Base-by-base conservation (phyloP, 495 filamentous ascomycete species). In the Talaromyces thailandensis region DNA sequence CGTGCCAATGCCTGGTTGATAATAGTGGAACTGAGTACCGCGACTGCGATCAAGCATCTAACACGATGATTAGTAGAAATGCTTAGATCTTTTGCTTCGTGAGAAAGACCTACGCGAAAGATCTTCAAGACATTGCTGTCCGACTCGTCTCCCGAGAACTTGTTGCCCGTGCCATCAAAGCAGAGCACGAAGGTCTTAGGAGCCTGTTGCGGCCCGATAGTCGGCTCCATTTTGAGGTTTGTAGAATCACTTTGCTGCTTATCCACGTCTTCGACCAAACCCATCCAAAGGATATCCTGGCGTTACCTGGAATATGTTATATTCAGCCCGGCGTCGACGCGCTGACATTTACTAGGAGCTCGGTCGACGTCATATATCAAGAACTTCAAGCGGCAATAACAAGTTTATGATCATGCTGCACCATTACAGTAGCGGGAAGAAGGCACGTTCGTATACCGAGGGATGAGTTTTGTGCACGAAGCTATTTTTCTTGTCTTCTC, bases 81-180 rank as follows among this genome's bases (percentile, higher is more conserved):
- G 4, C 14, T 56, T 28, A 51, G 35, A 43, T n/a, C 45, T 24
- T 21, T 37, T 52, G 50, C 31, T 23, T 21, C 18, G 2, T 24
- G 12, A 14, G 4, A 5, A 53, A 48, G 23, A 6, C 76, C 66
- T 69, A 80, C 77, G 25, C 80, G 75, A 70, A 87, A 96, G 26
- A 96, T 92, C 71, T 96, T 96, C 51, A 96, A 75, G 62, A 96
- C 92, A 71, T 94, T 95, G 69, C 89, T 94, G 68, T 95, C 90
- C 8, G 84, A 85, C 56, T 88, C 85, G 68, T 90, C 88, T 9
- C 92, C 90, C 29, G 80, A 79, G 68, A 94, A 95, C 66, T 92
- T 90, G 67, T 96, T 94, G 2, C 91, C 91, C 0, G 92, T 96
- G 25, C 92, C 92, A 69, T 96, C 92, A 62, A 96, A 96, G 67